Conservation (phyloP, 2,329 filamentous ascomycete genomes). For the Aspergillus jensenii region DNA sequence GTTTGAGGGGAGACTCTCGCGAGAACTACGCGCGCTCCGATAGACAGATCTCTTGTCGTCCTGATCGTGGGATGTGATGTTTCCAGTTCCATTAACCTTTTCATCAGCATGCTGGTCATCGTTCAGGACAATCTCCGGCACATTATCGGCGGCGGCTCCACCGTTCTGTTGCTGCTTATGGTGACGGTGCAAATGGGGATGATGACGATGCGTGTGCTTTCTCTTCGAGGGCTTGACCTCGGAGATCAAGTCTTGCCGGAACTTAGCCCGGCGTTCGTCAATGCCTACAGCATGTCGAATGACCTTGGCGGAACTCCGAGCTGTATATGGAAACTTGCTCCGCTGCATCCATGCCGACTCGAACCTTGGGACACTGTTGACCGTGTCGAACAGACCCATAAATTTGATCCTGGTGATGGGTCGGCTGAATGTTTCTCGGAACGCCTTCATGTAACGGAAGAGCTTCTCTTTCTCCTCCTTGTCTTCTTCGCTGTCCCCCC, state of each 20-base stretch:
- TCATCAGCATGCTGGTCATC: slow-evolving; percentile 17
- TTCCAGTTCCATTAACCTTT: background rate
- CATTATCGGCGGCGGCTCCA: slow-evolving; percentile 12
- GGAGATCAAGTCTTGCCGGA: slow-evolving; percentile 57
- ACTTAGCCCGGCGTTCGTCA: slow-evolving; percentile 59
- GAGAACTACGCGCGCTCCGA: slow-evolving; percentile 25
- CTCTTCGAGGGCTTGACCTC: slow-evolving; percentile 36
- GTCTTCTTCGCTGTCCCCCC: slow-evolving; percentile 24
- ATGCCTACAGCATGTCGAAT: slow-evolving; percentile 60
- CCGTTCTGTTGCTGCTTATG: slow-evolving; percentile 13
- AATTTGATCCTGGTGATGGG: slow-evolving; percentile 72
- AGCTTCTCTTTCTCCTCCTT: slow-evolving; percentile 46
- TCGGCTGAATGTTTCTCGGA: slow-evolving; percentile 76
- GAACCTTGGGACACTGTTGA: slow-evolving; percentile 76
- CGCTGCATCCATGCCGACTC: slow-evolving; percentile 72
- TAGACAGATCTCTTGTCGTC: slow-evolving; percentile 29
- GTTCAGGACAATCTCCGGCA: slow-evolving; percentile 35
- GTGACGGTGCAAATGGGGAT: slow-evolving; percentile 23
- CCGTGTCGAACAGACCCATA: slow-evolving; percentile 76
- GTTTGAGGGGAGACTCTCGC: slow-evolving; percentile 19
- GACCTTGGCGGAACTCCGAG: slow-evolving; percentile 53
- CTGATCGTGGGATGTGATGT: slow-evolving; percentile 6
- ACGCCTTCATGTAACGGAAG: slow-evolving; percentile 73
- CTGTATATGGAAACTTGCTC: slow-evolving; percentile 67
- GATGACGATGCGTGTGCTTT: slow-evolving; percentile 20